phyloP scores from a whole-genome alignment of 371 early-diverging fungal genomes.

The Chytridiales sp. region DNA sequence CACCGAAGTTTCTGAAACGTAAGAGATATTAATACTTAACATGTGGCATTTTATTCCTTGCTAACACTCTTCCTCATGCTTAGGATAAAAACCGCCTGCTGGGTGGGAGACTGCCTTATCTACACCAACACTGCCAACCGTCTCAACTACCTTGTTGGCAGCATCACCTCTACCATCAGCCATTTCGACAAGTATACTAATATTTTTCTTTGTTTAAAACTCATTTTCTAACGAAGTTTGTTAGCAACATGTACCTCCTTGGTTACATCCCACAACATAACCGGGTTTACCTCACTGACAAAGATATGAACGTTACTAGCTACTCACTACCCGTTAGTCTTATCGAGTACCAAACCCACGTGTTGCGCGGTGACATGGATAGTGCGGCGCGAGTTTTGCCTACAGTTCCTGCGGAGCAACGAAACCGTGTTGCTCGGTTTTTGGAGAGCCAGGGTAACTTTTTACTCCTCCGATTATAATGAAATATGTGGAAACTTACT shows the following conservation, averaged over 20 bases:
- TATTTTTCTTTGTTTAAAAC: not conserved
- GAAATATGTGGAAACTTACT: not conserved
- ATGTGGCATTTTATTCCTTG: conserved; percentile 1
- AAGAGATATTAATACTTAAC: conserved; percentile 10
- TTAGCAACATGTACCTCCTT: conserved; percentile 79
- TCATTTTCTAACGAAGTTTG: not conserved
- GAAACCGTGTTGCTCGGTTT: conserved; percentile 90
- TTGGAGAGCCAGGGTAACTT: conserved; percentile 76
- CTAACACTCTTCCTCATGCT: not conserved
- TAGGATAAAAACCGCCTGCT: conserved; percentile 85
- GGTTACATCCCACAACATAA: conserved; percentile 94
- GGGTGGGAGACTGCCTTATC: conserved; percentile 98
- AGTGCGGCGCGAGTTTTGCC: conserved; percentile 77
- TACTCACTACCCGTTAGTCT: conserved; percentile 89
- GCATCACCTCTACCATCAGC: conserved; percentile 85
- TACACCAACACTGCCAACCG: conserved; percentile 89
- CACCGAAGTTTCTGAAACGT: conserved; percentile 84
- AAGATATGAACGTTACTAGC: conserved; percentile 84
- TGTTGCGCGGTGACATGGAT: conserved; percentile 88
- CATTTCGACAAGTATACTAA: conserved; percentile 77
- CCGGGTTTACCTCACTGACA: conserved; percentile 90
- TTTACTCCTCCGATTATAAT: not conserved
- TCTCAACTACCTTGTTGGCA: conserved; percentile 92
- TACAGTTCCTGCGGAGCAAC: conserved; percentile 79
- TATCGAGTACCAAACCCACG: conserved; percentile 95